Evolutionary conservation across 73 alveolate species (phyloP).

Genomic region (Tetrahymena elliotti): DNA sequence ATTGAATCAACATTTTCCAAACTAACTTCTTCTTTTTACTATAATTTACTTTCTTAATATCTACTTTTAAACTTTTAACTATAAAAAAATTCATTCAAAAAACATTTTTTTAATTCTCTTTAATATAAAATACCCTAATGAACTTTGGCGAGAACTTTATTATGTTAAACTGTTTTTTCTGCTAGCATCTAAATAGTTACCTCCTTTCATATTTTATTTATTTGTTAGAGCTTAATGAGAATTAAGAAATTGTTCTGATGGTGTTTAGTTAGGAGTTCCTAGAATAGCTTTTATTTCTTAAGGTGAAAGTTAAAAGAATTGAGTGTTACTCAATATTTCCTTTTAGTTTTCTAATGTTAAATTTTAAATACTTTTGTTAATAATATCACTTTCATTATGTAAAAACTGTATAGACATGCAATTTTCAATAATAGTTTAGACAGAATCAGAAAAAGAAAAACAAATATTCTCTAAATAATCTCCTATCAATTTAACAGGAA

Average conservation of each 20-base stretch:
- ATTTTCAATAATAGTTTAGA: background rate
- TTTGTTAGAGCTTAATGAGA: background rate
- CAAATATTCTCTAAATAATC: background rate
- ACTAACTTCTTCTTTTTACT: background rate
- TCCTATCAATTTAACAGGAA: background rate
- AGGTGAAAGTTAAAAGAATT: background rate
- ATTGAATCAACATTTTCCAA: background rate
- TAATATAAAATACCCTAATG: background rate
- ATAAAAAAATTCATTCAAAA: no score
- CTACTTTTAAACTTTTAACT: background rate
- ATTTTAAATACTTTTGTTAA: background rate
- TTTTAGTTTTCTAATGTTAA: background rate
- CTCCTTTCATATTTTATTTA: background rate
- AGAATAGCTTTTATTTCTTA: background rate
- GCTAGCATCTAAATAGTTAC: background rate
- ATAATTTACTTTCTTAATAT: background rate
- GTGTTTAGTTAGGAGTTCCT: background rate
- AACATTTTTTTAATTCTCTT: no score
- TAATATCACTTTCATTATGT: background rate
- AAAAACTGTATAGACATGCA: background rate
- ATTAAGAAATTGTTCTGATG: background rate
- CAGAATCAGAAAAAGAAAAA: background rate
- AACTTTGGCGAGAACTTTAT: background rate
- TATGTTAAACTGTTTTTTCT: background rate
- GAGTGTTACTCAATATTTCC: background rate